These are phyloP conservation scores for Citeromyces nyonsensis DNA, from an alignment of 805 yeast genomes.

Conservation along the genomic window DNA sequence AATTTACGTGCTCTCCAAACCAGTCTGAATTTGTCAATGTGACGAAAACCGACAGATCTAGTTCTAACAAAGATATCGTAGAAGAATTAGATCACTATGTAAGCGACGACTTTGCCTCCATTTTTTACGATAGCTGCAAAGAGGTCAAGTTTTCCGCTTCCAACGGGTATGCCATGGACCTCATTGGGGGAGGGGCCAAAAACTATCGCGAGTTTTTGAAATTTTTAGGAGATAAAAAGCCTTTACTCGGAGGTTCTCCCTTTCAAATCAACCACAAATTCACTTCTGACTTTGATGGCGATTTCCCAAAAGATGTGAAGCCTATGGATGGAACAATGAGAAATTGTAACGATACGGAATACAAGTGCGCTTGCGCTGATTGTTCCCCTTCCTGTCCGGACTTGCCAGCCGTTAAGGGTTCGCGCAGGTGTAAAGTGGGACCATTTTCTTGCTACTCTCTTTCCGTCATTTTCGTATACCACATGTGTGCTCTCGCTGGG, in stretches of 20 bases:
- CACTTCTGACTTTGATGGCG: conserved; percentile 11
- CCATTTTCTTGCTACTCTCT: conserved; percentile 63
- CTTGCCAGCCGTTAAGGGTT: conserved; percentile 28
- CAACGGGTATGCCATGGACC: conserved; percentile 92
- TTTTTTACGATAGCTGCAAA: conserved; percentile 72
- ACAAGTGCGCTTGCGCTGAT: conserved; percentile 82
- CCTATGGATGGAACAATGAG: conserved; percentile 13
- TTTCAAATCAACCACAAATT: conserved; percentile 76
- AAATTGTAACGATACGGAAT: conserved; percentile 45
- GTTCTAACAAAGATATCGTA: conserved; percentile 42
- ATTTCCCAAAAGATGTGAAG: conserved; percentile 10
- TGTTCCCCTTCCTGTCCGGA: conserved; percentile 71
- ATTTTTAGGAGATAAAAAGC: conserved; percentile 90
- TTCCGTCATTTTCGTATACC: conserved; percentile 36
- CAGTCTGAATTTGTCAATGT: conserved; percentile 67
- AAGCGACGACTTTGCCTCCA: conserved; percentile 40
- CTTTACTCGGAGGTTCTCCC: conserved; percentile 88
- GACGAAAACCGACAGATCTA: conserved; percentile 31
- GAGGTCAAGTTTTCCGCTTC: conserved; percentile 87
- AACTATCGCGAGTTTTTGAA: conserved; percentile 60
- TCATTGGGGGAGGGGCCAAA: conserved; percentile 94
- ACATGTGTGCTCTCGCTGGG: conserved; percentile 6
- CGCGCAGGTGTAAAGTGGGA: conserved; percentile 36
- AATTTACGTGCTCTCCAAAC: conserved; percentile 79
- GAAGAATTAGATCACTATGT: conserved; percentile 55